These are phyloP conservation scores for Pyrenula massariospora DNA, from an alignment of 495 filamentous ascomycete genomes.

Conservation along the genomic window DNA sequence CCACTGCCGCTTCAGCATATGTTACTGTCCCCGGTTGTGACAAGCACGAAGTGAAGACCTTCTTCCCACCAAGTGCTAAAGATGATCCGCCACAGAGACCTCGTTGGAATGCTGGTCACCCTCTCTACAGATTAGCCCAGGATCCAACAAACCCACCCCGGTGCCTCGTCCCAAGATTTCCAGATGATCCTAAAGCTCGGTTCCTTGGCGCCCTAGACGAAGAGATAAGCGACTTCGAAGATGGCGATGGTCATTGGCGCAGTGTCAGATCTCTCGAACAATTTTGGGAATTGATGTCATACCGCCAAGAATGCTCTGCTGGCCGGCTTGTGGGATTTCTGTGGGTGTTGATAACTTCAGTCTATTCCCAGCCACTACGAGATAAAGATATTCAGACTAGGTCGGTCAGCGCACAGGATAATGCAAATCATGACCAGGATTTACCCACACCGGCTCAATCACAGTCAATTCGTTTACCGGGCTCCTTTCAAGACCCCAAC, in stretches of 20 bases:
- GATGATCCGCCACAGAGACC: conserved; percentile 30
- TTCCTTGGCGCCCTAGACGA: conserved; percentile 85
- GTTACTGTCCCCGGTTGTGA: conserved; percentile 82
- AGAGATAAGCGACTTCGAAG: conserved; percentile 38
- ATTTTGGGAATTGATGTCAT: conserved; percentile 99
- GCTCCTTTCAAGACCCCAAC: too few relatives aligned
- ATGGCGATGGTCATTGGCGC: conserved; percentile 57
- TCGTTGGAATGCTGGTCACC: conserved; percentile 44
- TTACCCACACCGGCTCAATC: background rate
- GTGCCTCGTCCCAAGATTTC: conserved; percentile 80
- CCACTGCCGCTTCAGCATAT: conserved; percentile 48
- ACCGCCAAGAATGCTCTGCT: conserved; percentile 87
- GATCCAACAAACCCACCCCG: conserved; percentile 55
- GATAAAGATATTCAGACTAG: background rate
- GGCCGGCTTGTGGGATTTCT: conserved; percentile 87
- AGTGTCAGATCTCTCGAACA: conserved; percentile 71
- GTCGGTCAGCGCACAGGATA: background rate
- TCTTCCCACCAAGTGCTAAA: conserved; percentile 40
- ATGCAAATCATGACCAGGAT: background rate
- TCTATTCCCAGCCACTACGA: background rate
- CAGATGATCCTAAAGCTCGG: conserved; percentile 90
- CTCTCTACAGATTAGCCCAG: conserved; percentile 48
- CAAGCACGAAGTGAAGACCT: conserved; percentile 52
- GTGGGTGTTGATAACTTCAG: conserved; percentile 67
- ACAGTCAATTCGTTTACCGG: background rate